Conservation (phyloP, 2,329 filamentous ascomycete species). For the Aspergillus sojae region DNA sequence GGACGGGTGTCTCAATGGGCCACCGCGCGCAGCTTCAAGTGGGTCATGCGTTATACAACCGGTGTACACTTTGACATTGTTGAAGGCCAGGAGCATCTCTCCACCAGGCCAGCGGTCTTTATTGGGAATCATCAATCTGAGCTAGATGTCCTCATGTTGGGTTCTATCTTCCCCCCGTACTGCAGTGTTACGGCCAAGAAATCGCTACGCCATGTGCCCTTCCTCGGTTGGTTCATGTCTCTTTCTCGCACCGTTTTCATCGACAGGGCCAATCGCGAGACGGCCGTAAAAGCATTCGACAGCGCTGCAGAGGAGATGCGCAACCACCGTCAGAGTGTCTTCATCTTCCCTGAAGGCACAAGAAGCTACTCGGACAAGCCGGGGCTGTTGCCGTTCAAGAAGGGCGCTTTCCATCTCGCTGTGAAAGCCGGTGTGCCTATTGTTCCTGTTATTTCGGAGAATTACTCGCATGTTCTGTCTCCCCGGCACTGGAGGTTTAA, state of each 20-base stretch:
- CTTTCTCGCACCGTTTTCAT: slow-evolving; percentile 92
- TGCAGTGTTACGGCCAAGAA: slow-evolving; percentile 93
- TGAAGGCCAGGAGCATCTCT: slow-evolving; percentile 66
- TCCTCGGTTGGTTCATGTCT: slow-evolving; percentile 93
- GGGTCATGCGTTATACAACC: slow-evolving; percentile 71
- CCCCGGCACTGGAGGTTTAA: slow-evolving; percentile 67
- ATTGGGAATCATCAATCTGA: slow-evolving; percentile 96
- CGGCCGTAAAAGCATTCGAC: slow-evolving; percentile 82
- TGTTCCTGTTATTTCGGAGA: slow-evolving; percentile 79
- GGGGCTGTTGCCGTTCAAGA: slow-evolving; percentile 91
- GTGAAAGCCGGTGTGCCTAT: slow-evolving; percentile 92
- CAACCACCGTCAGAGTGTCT: slow-evolving; percentile 62
- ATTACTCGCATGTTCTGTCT: slow-evolving; percentile 74
- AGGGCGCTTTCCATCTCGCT: slow-evolving; percentile 95
- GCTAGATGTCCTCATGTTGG: slow-evolving; percentile 90
- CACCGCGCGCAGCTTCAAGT: slow-evolving; percentile 76
- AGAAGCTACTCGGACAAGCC: slow-evolving; percentile 84
- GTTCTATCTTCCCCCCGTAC: slow-evolving; percentile 84
- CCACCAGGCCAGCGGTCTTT: slow-evolving; percentile 80
- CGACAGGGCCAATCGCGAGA: slow-evolving; percentile 81
- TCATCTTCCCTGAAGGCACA: slow-evolving; percentile 75
- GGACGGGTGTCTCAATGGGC: slow-evolving; percentile 84
- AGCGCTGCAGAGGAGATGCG: slow-evolving; percentile 81
- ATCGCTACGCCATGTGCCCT: slow-evolving; percentile 74
- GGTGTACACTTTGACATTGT: slow-evolving; percentile 76